These are phyloP conservation scores for Gypsophila paniculata DNA, from an alignment of 179 eudicot species.

Conservation along the genomic window DNA sequence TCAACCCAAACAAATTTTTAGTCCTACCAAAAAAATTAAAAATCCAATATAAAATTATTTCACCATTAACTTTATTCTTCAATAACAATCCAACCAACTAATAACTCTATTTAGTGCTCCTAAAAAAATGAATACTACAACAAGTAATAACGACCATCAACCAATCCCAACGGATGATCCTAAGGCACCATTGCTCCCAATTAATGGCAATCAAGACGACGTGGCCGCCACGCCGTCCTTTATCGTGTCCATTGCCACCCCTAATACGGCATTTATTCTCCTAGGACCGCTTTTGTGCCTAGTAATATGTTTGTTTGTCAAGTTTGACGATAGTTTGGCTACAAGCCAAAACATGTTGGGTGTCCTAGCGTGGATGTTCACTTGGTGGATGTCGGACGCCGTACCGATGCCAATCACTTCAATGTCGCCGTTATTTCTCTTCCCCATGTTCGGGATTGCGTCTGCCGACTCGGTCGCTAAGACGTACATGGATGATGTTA, in stretches of 20 bases:
- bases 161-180: slow-evolving; percentile 27
- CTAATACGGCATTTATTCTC: slow-evolving; percentile 47
- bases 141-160: slow-evolving; percentile 12
- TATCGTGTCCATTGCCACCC: slow-evolving; percentile 46
- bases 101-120: too few relatives aligned
- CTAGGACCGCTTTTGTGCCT: slow-evolving; percentile 65
- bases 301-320: slow-evolving; percentile 42
- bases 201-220: slow-evolving; percentile 1
- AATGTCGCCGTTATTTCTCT: slow-evolving; percentile 83
- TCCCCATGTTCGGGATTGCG: slow-evolving; percentile 69
- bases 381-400: slow-evolving; percentile 93
- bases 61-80: too few relatives aligned
- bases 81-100: too few relatives aligned
- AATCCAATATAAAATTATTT: too few relatives aligned
- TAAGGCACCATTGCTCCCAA: slow-evolving; percentile 57
- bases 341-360: slow-evolving; percentile 64
- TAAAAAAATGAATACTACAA: slow-evolving; percentile 18
- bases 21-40: not conserved
- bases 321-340: slow-evolving; percentile 26
- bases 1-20: not conserved
- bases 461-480: slow-evolving; percentile 64
- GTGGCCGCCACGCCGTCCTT: slow-evolving; percentile 24
- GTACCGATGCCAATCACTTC: slow-evolving; percentile 97
- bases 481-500: slow-evolving; percentile 81
- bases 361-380: slow-evolving; percentile 65